Evolutionary conservation across 345 rosid species (phyloP), one percentile per base, ranked within the genome.

Genomic region (Salix koriyanagi): DNA sequence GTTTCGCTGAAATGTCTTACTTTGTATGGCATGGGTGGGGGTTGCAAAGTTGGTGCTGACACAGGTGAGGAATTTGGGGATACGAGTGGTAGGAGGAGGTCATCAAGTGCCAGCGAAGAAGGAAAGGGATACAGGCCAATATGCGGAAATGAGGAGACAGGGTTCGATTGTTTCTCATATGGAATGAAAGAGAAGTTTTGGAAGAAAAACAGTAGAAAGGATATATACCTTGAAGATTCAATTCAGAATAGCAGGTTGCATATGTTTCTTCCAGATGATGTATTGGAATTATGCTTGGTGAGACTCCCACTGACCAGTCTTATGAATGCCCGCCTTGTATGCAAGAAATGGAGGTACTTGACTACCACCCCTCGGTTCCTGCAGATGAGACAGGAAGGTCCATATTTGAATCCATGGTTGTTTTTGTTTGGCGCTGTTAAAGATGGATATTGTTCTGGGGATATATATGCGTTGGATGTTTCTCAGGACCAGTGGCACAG

Each of bases 31-130:
- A 87, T 94, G 70, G 93, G 92, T 5, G 96, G 93, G 42, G 99
- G 97, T 23, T 96, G 99, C 89, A 96, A 87, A 86, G 98, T 96
- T n/a, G 92, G 94, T 23, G 96, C 98, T 58, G 98, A 93, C 60
- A 93, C 90, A 0, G 78, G 94, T 21, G 99, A 90, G 36, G 98
- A 91, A 70, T 90, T 79, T 66, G 97, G 91, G 74, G 96, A 95
- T 87, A 89, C 88, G 0, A 84, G 90, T 79, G 74, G 83, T 67
- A 86, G 92, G 82, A 91, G 97, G 85, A 87, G 91, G 88, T 91
- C 93, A 1, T 81, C 81, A 2, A 93, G 89, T 85, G 91, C 91
- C 23, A 87, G 97, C 65, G 97, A 92, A 69, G 97, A 91, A 64
- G 89, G 93, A 72, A 95, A 83, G 72, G 89, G 82, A 36, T 82